These are phyloP conservation scores for Annulohypoxylon moriforme DNA, from an alignment of 495 filamentous ascomycete species.

Conservation along the genomic window DNA sequence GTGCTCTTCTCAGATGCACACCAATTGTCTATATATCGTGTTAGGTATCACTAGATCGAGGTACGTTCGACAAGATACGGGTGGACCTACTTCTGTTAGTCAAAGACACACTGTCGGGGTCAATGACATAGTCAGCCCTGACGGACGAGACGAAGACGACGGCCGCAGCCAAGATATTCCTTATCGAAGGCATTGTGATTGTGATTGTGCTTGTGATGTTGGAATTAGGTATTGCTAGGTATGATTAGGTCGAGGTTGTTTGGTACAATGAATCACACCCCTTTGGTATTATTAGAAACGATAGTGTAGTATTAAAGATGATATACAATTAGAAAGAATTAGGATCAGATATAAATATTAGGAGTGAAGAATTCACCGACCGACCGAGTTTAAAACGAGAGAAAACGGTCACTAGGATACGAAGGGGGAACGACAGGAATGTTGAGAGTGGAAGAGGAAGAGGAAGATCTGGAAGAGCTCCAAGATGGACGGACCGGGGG, in stretches of 20 bases:
- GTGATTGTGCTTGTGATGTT: no score
- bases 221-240: slow-evolving; percentile 18
- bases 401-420: slow-evolving; percentile 36
- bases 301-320: slow-evolving; percentile 39
- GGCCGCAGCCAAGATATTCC: slow-evolving; percentile 58
- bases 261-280: slow-evolving; percentile 7
- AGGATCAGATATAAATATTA: slow-evolving; percentile 36
- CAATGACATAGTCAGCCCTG: slow-evolving; percentile 64
- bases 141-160: slow-evolving; percentile 54
- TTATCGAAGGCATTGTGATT: slow-evolving; percentile 63
- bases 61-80: slow-evolving; percentile 7
- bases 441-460: slow-evolving; percentile 27
- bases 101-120: slow-evolving; percentile 67
- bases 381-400: slow-evolving; percentile 37
- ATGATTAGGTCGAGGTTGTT: slow-evolving; percentile 22
- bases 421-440: slow-evolving; percentile 46
- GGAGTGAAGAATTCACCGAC: slow-evolving; percentile 33
- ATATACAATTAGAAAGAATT: slow-evolving; percentile 41
- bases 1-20: slow-evolving; percentile 72
- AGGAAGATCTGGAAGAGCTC: slow-evolving; percentile 25
- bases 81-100: slow-evolving; percentile 53
- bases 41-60: slow-evolving; percentile 38
- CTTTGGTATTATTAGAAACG: slow-evolving; percentile 22
- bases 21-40: slow-evolving; percentile 67
- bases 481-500: slow-evolving; percentile 28